These are phyloP conservation scores for Plectosphaerella plurivora DNA, from an alignment of 2,329 filamentous ascomycete genomes.

Conservation along the genomic window DNA sequence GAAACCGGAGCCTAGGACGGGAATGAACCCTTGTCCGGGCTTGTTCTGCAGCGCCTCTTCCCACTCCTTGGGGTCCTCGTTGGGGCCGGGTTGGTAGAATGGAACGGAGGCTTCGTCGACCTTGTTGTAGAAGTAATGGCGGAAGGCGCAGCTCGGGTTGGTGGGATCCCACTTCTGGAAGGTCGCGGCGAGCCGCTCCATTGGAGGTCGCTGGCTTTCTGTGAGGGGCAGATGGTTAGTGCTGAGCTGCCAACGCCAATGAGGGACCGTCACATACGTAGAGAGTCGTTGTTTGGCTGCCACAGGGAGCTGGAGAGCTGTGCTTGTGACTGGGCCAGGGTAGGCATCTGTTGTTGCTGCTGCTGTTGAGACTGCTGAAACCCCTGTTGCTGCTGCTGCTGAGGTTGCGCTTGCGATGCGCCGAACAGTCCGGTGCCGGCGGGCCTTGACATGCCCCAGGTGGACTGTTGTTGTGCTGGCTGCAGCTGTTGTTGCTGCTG, in stretches of 20 bases:
- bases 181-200: constrained; percentile 68
- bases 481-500: constrained; percentile 11
- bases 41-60: constrained; percentile 79
- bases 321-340: constrained; percentile 38
- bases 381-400: constrained; percentile 31
- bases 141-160: constrained; percentile 67
- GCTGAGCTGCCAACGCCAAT: constrained; percentile 5
- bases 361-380: constrained; percentile 37
- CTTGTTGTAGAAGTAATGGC: constrained; percentile 84
- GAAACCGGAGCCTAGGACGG: constrained; percentile 72
- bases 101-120: constrained; percentile 71
- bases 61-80: constrained; percentile 75
- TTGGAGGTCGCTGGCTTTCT: constrained; percentile 65
- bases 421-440: constrained; percentile 26
- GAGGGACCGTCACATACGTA: constrained; percentile 30
- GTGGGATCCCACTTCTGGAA: constrained; percentile 70
- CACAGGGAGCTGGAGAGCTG: constrained; percentile 46
- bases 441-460: no score
- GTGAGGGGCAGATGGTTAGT: constrained; percentile 1
- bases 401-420: constrained; percentile 23
- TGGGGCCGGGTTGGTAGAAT: constrained; percentile 65
- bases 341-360: constrained; percentile 37
- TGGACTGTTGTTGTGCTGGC: not conserved
- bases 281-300: constrained; percentile 46
- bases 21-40: constrained; percentile 71